Conservation (phyloP, 805 yeast species). For the Ogataea angusta region DNA sequence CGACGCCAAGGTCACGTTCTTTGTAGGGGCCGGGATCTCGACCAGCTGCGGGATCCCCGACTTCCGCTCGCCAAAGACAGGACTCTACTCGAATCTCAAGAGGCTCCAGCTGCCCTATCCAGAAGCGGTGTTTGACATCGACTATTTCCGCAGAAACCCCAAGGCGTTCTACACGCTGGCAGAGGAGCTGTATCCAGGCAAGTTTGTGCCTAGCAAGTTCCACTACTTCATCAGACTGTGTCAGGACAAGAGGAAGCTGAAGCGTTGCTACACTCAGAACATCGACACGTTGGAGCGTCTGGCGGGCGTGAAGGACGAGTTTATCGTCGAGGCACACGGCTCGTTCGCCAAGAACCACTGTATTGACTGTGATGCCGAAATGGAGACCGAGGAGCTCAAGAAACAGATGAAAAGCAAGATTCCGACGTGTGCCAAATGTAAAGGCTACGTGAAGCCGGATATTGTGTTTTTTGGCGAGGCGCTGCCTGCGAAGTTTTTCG, state of each 20-base stretch:
- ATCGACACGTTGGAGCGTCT: conserved; percentile 87
- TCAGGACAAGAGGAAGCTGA: conserved; percentile 58
- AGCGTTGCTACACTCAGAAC: conserved; percentile 85
- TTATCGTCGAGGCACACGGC: conserved; percentile 90
- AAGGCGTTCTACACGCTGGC: conserved; percentile 83
- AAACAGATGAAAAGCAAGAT: conserved; percentile 35
- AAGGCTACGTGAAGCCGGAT: conserved; percentile 84
- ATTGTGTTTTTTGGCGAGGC: conserved; percentile 94
- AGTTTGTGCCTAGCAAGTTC: conserved; percentile 76
- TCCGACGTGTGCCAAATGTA: conserved; percentile 60
- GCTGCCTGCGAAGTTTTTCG: conserved; percentile 68
- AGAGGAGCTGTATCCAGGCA: conserved; percentile 83
- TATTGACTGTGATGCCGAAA: conserved; percentile 62
- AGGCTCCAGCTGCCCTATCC: conserved; percentile 80
- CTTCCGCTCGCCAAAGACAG: conserved; percentile 87
- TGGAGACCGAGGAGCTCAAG: conserved; percentile 46
- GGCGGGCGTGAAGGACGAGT: conserved; percentile 67
- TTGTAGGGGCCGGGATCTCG: conserved; percentile 93
- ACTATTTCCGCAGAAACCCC: conserved; percentile 71
- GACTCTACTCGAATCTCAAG: conserved; percentile 76
- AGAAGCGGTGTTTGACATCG: conserved; percentile 93
- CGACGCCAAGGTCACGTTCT: conserved; percentile 49
- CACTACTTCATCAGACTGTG: conserved; percentile 69
- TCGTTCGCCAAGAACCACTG: conserved; percentile 86
- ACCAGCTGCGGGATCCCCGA: conserved; percentile 96